Evolutionary conservation across 495 filamentous ascomycete genomes (phyloP).

Genomic region (Parmelia sp.): DNA sequence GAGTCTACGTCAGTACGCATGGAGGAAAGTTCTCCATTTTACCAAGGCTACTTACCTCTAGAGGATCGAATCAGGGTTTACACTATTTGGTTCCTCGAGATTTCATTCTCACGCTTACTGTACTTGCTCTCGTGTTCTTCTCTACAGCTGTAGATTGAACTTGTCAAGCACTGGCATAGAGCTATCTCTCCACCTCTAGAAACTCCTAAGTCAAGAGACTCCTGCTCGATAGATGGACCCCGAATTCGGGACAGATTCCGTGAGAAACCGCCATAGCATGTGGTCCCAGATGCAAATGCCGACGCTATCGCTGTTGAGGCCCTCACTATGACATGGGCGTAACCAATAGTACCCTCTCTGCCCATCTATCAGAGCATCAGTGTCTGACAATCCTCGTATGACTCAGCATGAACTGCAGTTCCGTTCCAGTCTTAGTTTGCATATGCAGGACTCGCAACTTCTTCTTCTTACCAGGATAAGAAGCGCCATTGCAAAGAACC

Average conservation of each 20-base stretch:
- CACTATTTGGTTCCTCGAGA: too few relatives aligned
- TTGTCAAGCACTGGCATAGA: slow-evolving; percentile 21
- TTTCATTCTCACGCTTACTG: too few relatives aligned
- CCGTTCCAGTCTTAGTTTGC: slow-evolving; percentile 13
- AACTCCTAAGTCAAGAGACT: too few relatives aligned
- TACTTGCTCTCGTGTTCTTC: too few relatives aligned
- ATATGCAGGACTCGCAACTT: slow-evolving; percentile 5
- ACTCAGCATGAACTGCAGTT: slow-evolving; percentile 6
- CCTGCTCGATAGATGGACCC: not conserved
- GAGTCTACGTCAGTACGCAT: too few relatives aligned
- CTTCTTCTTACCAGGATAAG: slow-evolving; percentile 11
- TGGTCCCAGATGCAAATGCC: slow-evolving; percentile 3
- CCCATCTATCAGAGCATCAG: too few relatives aligned
- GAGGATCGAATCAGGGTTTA: too few relatives aligned
- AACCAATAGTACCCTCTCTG: not conserved
- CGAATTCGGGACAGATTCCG: slow-evolving; percentile 10
- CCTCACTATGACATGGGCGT: slow-evolving; percentile 22
- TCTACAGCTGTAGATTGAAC: not conserved
- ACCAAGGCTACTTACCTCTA: too few relatives aligned
- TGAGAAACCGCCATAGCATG: slow-evolving; percentile 7
- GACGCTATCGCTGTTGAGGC: slow-evolving; percentile 21
- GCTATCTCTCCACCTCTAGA: too few relatives aligned
- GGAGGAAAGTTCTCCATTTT: too few relatives aligned
- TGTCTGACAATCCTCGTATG: not conserved
- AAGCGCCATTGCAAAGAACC: not conserved